Evolutionary conservation across 441 rosid species (phyloP).

Genomic region (Euphorbia corollata): DNA sequence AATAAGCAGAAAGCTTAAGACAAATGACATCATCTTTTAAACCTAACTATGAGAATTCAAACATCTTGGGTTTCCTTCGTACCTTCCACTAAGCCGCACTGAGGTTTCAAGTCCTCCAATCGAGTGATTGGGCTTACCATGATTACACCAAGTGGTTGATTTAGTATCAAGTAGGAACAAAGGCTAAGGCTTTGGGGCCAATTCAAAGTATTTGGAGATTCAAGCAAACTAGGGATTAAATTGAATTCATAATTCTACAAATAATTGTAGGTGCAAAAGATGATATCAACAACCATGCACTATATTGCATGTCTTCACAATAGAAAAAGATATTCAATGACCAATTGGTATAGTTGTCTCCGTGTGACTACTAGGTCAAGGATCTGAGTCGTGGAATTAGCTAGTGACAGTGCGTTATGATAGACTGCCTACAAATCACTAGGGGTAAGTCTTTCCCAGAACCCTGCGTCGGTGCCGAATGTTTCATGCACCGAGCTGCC

Average conservation of each 20-base stretch:
- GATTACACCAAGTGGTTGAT: not conserved
- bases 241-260: not conserved
- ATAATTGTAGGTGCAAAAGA: not conserved
- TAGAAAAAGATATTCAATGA: not conserved
- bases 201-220: not conserved
- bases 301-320: not conserved
- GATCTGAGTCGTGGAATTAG: too few relatives aligned
- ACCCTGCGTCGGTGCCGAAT: too few relatives aligned
- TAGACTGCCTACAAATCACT: too few relatives aligned
- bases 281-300: not conserved
- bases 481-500: too few relatives aligned
- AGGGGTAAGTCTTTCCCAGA: too few relatives aligned
- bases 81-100: not conserved
- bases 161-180: not conserved
- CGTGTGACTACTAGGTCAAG: too few relatives aligned
- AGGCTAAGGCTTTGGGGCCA: not conserved
- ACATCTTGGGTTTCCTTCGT: not conserved
- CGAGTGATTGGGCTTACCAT: not conserved
- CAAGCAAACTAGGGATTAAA: not conserved
- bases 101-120: not conserved
- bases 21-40: not conserved
- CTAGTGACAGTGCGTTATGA: too few relatives aligned
- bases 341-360: too few relatives aligned
- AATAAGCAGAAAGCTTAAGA: not conserved
- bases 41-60: not conserved